Conservation (phyloP, 2,329 filamentous ascomycete species). For the Exophiala bonariae region DNA sequence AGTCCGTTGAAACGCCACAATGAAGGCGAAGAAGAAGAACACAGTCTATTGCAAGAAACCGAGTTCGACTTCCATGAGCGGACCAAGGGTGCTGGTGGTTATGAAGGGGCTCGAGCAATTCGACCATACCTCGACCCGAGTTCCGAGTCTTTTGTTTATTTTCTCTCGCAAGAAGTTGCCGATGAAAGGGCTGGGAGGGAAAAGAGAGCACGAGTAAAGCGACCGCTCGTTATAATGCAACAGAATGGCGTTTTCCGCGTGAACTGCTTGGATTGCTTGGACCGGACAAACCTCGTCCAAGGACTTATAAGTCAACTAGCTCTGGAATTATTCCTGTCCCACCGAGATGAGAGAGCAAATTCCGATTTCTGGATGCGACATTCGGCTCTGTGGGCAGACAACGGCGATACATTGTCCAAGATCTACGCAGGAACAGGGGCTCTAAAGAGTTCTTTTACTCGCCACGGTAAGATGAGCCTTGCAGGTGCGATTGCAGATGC, state of each 20-base stretch:
- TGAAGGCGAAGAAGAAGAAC: conserved; percentile 55
- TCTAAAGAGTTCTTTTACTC: conserved; percentile 90
- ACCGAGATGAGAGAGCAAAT: conserved; percentile 65
- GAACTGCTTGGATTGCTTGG: conserved; percentile 93
- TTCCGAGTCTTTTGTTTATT: conserved; percentile 89
- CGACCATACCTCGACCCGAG: conserved; percentile 74
- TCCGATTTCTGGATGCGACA: conserved; percentile 91
- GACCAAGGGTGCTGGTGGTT: conserved; percentile 80
- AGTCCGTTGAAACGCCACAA: conserved; percentile 66
- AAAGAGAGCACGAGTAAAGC: conserved; percentile 40
- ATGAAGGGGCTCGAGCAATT: conserved; percentile 87
- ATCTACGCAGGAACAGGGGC: conserved; percentile 97
- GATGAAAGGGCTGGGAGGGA: conserved; percentile 43
- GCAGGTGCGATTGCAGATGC: conserved; percentile 93
- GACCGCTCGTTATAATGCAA: conserved; percentile 70
- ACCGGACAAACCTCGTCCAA: conserved; percentile 93
- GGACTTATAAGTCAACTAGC: conserved; percentile 95
- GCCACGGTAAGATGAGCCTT: conserved; percentile 92
- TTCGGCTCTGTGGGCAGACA: conserved; percentile 94
- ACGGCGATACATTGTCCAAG: conserved; percentile 87
- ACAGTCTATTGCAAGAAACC: conserved; percentile 74
- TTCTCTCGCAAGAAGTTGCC: conserved; percentile 71
- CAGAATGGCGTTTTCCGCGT: conserved; percentile 95
- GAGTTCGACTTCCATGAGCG: conserved; percentile 98
- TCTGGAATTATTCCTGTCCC: conserved; percentile 76